Percentiles rank a stretch among this genome's conserved stretches.
phyloP scores from a whole-genome alignment of 805 yeast genomes.

The Spencermartinsiella europaea region DNA sequence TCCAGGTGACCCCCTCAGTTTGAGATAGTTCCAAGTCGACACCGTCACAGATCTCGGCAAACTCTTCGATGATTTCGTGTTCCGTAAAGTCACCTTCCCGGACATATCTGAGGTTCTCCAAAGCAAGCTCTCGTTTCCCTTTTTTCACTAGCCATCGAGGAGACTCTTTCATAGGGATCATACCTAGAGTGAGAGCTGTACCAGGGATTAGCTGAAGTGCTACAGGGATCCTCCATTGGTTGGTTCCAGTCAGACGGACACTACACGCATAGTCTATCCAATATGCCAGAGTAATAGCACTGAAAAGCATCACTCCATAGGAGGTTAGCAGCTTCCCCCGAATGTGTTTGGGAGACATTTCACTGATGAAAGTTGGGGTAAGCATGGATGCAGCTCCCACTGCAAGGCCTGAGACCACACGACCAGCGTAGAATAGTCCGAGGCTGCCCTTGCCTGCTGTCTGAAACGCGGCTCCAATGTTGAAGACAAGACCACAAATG shows the following conservation, averaged over 20 bases:
- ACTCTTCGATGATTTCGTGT: conserved; percentile 38
- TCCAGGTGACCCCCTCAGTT: conserved; percentile 46
- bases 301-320: conserved; percentile 60
- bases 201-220: conserved; percentile 85
- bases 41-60: conserved; percentile 39
- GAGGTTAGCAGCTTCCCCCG: conserved; percentile 61
- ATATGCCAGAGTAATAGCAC: conserved; percentile 63
- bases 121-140: conserved; percentile 59
- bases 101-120: conserved; percentile 60
- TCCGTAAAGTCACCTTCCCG: conserved; percentile 38
- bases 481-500: conserved; percentile 55
- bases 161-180: conserved; percentile 71
- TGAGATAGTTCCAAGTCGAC: conserved; percentile 48
- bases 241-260: conserved; percentile 12
- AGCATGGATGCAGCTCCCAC: conserved; percentile 74
- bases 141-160: conserved; percentile 73
- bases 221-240: conserved; percentile 53
- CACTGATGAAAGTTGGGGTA: conserved; percentile 72
- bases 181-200: conserved; percentile 64
- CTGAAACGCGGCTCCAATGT: conserved; percentile 68
- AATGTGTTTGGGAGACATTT: conserved; percentile 70
- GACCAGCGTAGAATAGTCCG: conserved; percentile 58
- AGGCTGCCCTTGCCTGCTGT: conserved; percentile 45
- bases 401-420: conserved; percentile 68
- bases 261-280: conserved; percentile 26